Evolutionary conservation across 768 basidiomycete genomes (phyloP), one percentile per base, ranked within the genome.

Genomic region (Russula olivacea): DNA sequence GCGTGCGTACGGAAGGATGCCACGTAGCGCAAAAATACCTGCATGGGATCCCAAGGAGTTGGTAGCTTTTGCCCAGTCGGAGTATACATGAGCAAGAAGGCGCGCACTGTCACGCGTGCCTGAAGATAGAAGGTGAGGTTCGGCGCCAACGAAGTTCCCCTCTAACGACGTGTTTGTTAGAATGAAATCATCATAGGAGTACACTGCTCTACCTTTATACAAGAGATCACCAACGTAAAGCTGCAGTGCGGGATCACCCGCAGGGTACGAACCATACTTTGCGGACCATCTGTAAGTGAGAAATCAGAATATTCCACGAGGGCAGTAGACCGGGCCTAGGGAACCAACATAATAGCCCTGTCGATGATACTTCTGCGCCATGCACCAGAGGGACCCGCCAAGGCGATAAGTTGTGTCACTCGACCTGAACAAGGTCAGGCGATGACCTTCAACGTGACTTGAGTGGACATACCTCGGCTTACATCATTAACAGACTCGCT

Each of bases 341-440:
- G n/a, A 4, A 79, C 87, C 71, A 72, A 95, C 93, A 87, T 82
- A 71, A 98, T 79, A 14, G 91, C 77, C 71, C 84, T 88, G 70
- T 94, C 91, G 41, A 93, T 88, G 55, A 94, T 76, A 1, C 90
- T 93, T 77, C 93, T 95, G 63, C 95, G 79, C 97, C 96, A 99
- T 36, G 86, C 71, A 14, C 92, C 94, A 15, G 79, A 75, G 0
- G 90, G 69, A 4, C 93, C 92, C 55, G 87, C 84, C 59, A 98
- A 78, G 10, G 93, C 93, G 69, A 98, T 89, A 50, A 98, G 80
- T 72, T 98, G 95, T 36, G 92, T 96, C 67, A 98, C 70, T 69
- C 88, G 86, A 66, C 89, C 94, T 96, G 66, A 38, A 56, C 15
- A 59, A 53, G 40, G 52, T 50, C 23, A 65, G 9, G n/a, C 10